Evolutionary conservation across 495 filamentous ascomycete species (phyloP).

Genomic region (Aspergillus sparsus): DNA sequence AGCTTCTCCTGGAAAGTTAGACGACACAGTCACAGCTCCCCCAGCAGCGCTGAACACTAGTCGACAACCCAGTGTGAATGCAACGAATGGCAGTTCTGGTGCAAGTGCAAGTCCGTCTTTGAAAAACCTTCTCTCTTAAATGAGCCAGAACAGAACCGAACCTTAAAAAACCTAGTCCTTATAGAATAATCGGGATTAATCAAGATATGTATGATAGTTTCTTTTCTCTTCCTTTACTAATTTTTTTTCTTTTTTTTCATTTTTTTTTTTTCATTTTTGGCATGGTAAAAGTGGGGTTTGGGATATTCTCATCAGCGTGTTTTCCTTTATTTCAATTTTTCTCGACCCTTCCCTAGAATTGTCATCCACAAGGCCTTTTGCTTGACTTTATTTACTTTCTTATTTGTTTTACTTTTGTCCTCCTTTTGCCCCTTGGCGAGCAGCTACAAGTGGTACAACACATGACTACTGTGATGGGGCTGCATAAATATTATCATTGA

Average conservation of each 20-base stretch:
- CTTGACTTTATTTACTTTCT: slow-evolving; percentile 8
- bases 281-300: slow-evolving; percentile 29
- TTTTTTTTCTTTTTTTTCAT: slow-evolving; percentile 27
- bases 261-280: slow-evolving; percentile 27
- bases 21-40: slow-evolving; percentile 33
- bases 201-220: slow-evolving; percentile 28
- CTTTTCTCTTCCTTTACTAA: slow-evolving; percentile 23
- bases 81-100: slow-evolving; percentile 37
- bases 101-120: slow-evolving; percentile 78
- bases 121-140: slow-evolving; percentile 69
- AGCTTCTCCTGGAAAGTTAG: slow-evolving; percentile 36
- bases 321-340: neutral
- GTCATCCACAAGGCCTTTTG: neutral
- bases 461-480: slow-evolving; percentile 15
- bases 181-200: slow-evolving; percentile 15
- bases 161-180: slow-evolving; percentile 22
- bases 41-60: slow-evolving; percentile 29
- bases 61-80: slow-evolving; percentile 39
- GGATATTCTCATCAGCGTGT: slow-evolving; percentile 24
- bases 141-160: slow-evolving; percentile 8
- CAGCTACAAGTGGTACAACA: slow-evolving; percentile 8
- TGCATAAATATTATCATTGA: slow-evolving; percentile 9
- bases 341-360: slow-evolving; percentile 12
- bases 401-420: slow-evolving; percentile 9
- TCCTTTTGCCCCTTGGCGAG: slow-evolving; percentile 3